A percentile compares a stretch with the other conserved stretches of the same genome.
Conservation (phyloP, 1,284 basidiomycete species). For the Ganoderma leucocontextum region DNA sequence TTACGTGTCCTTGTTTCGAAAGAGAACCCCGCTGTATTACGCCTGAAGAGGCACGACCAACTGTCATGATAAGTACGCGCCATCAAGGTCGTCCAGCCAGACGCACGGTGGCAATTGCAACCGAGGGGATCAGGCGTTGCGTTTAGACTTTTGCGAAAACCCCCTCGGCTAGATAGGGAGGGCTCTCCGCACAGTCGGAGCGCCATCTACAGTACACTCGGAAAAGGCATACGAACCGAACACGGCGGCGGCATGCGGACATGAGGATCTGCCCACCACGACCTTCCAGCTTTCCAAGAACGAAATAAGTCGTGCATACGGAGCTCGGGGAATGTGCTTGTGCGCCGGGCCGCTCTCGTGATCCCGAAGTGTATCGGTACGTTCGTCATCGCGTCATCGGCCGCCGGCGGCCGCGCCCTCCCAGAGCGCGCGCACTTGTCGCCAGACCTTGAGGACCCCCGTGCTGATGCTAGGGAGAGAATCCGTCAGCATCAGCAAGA, state of each 20-base stretch:
- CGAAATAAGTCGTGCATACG: not conserved
- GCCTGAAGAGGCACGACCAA: not conserved
- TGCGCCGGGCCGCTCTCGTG: not conserved
- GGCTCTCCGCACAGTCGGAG: not conserved
- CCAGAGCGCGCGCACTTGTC: conserved; percentile 43
- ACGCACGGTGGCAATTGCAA: not conserved
- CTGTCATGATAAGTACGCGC: not conserved
- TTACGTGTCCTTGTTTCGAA: not conserved
- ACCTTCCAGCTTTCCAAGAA: not conserved
- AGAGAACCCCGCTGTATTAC: not conserved
- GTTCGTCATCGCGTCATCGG: conserved; percentile 3
- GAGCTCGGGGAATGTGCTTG: not conserved
- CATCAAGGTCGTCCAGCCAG: not conserved
- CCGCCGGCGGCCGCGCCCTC: conserved; percentile 16
- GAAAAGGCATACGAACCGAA: conserved; percentile 1
- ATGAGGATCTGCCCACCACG: not conserved
- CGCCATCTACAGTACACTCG: conserved; percentile 1
- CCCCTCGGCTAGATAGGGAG: not conserved
- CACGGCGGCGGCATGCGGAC: not conserved
- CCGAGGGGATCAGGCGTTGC: not conserved
- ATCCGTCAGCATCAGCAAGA: conserved; percentile 14
- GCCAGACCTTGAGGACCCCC: conserved; percentile 50
- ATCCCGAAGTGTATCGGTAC: not conserved
- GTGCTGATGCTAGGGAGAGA: conserved; percentile 44
- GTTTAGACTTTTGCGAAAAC: conserved; percentile 9